These are phyloP conservation scores for Coniella vitis DNA, from an alignment of 2,329 filamentous ascomycete genomes.

Conservation along the genomic window DNA sequence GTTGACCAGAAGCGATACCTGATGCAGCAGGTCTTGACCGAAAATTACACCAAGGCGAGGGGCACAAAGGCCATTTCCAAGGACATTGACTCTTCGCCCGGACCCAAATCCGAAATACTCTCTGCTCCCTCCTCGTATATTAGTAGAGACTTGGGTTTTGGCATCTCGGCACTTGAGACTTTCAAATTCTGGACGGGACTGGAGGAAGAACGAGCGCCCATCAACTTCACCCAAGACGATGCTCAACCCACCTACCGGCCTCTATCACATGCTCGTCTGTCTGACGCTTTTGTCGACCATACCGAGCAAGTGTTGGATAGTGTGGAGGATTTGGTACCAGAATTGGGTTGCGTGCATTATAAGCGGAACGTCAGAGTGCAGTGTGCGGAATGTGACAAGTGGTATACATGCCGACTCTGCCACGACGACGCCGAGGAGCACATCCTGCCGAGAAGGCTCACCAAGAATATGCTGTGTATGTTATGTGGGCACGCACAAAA, in stretches of 20 bases:
- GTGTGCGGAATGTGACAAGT: constrained; percentile 80
- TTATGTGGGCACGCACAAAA: constrained; percentile 79
- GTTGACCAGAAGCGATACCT: constrained; percentile 61
- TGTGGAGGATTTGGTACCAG: constrained; percentile 27
- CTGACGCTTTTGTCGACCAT: constrained; percentile 40
- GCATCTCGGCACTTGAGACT: constrained; percentile 36
- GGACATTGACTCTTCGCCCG: constrained; percentile 15
- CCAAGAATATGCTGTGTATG: constrained; percentile 97
- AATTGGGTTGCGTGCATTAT: constrained; percentile 84
- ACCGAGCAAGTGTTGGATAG: constrained; percentile 25
- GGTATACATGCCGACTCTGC: constrained; percentile 94
- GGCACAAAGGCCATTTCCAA: constrained; percentile 6
- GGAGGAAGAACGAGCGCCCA: constrained; percentile 33
- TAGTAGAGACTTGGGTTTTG: constrained; percentile 10
- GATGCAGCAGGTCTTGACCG: constrained; percentile 65
- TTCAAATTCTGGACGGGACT: constrained; percentile 51
- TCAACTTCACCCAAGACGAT: constrained; percentile 40
- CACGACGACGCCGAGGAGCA: constrained; percentile 82
- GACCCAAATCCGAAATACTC: constrained; percentile 1
- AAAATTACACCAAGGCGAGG: constrained; percentile 44
- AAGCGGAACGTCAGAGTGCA: constrained; percentile 93
- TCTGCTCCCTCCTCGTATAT: constrained; percentile 4
- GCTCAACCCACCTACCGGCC: constrained; percentile 61
- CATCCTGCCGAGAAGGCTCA: constrained; percentile 70
- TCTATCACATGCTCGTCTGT: constrained; percentile 29